phyloP scores from a whole-genome alignment of 75 land plant genomes.

The Azolla pinnata region DNA sequence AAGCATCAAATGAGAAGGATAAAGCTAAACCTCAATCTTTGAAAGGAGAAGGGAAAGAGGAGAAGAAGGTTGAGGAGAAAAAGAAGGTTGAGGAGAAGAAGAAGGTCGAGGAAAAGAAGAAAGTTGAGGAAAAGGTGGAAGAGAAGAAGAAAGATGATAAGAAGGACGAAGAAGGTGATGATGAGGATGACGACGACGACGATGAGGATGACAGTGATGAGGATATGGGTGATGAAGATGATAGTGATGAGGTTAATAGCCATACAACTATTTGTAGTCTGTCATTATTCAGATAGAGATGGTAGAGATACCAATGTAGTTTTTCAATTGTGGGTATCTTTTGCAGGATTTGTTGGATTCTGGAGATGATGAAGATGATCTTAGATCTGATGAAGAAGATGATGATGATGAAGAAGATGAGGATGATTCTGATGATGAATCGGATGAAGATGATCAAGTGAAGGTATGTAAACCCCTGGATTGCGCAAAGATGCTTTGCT shows the following conservation, averaged over 20 bases:
- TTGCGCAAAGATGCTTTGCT: too few relatives aligned
- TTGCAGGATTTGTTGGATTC: not conserved
- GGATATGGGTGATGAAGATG: slow-evolving; percentile 3
- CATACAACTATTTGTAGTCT: not conserved
- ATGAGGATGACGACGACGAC: slow-evolving; percentile 12
- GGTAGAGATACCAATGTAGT: not conserved
- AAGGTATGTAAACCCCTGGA: too few relatives aligned
- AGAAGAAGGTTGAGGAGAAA: slow-evolving; percentile 14
- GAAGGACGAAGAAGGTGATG: slow-evolving; percentile 22
- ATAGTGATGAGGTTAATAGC: not conserved
- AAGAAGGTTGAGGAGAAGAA: slow-evolving; percentile 17
- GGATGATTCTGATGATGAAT: not conserved
- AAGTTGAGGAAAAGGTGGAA: slow-evolving; percentile 7
- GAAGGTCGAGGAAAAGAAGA: slow-evolving; percentile 7
- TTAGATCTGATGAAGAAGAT: slow-evolving; percentile 1
- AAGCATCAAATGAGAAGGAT: not conserved
- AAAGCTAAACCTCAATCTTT: slow-evolving; percentile 17
- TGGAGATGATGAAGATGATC: slow-evolving; percentile 1
- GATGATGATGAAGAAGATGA: too few relatives aligned
- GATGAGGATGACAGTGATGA: slow-evolving; percentile 2
- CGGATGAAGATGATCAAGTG: not conserved
- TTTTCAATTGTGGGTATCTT: not conserved
- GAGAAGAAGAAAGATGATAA: slow-evolving; percentile 18
- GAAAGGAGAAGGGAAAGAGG: slow-evolving; percentile 13
- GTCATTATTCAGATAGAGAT: not conserved